Evolutionary conservation across 768 basidiomycete species (phyloP).

Genomic region (Guyanaporus albipodus): DNA sequence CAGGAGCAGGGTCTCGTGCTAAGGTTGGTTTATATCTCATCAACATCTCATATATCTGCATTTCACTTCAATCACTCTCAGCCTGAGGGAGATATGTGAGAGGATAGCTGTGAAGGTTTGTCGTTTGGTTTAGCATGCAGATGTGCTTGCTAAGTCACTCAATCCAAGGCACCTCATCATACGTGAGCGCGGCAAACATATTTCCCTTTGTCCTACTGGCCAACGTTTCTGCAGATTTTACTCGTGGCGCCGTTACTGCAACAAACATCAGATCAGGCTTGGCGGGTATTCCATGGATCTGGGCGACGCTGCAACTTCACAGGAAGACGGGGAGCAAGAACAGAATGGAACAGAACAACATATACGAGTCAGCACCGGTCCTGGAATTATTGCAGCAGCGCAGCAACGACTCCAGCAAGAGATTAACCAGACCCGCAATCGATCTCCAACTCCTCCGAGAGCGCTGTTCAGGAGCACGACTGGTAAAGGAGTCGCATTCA

Average conservation of each 20-base stretch:
- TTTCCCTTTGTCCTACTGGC: neutral
- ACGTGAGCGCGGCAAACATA: conserved; percentile 47
- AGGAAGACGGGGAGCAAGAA: conserved; percentile 41
- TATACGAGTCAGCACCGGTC: conserved; percentile 34
- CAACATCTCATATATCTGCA: conserved; percentile 26
- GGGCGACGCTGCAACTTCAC: conserved; percentile 45
- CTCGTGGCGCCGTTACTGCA: conserved; percentile 89
- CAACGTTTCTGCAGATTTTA: conserved; percentile 57
- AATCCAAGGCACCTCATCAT: conserved; percentile 73
- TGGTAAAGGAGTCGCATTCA: conserved; percentile 87
- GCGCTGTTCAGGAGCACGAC: conserved; percentile 82
- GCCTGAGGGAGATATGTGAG: conserved; percentile 80
- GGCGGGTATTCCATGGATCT: conserved; percentile 79
- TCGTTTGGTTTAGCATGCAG: neutral
- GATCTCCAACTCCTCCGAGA: conserved; percentile 78
- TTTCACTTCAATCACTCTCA: conserved; percentile 6
- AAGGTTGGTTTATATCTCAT: conserved; percentile 52
- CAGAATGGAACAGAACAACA: conserved; percentile 41
- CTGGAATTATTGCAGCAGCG: conserved; percentile 44
- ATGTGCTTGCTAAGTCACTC: conserved; percentile 3
- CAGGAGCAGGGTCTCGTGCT: conserved; percentile 83
- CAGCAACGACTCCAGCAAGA: conserved; percentile 40
- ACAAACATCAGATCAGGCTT: conserved; percentile 88
- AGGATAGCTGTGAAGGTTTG: conserved; percentile 76
- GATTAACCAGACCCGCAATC: conserved; percentile 41